Base-by-base conservation (phyloP, 148 eudicot species). In the Heliosperma pusillum region DNA sequence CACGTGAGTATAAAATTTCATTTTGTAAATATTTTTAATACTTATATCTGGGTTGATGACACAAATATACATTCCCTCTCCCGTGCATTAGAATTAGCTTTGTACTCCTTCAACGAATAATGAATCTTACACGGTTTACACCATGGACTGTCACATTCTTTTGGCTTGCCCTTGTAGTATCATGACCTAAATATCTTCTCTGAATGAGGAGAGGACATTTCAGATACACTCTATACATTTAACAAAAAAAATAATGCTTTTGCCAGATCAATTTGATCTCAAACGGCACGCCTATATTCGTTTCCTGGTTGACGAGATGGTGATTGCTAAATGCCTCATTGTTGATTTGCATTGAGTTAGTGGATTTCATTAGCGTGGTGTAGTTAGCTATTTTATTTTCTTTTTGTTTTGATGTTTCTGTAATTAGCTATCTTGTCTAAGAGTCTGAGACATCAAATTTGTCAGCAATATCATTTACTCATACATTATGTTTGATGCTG, bases 1-100 rank as follows among this genome's bases (percentile, higher is more conserved):
- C 98, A 93, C 88, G 98, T 93, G 69, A 78, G 94, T 30, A 64
- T 26, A 8, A n/a, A 36, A 44, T 36, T 50, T 36, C 50, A 47
- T 69, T 52, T n/a, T 63, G 7, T 72, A 16, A 20, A 40, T 20
- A 30, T 27, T 40, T 50, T 56, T 25, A 63, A 29, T 5, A 25
- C 52, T 62, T 52, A 7, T 24, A 22, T 69, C 36, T 40, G 25
- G 30, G 30, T 66, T 66, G n/a, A 16, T 6, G 0, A 29, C 40
- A 17, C 21, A 66, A 63, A 42, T 66, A n/a, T 20, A 0, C 42
- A 2, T 8, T 66, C 15, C 3, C 12, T 21, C 16, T 2, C 45
- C 40, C 17, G 6, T 58, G 11, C 42, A 64, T 29, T 29, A n/a
- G 30, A n/a, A 19, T 30, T 40, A 36, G 2, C 1, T 36, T 42